Conservation (phyloP, 257 asterid genomes). For the Solanum corneliomulleri region DNA sequence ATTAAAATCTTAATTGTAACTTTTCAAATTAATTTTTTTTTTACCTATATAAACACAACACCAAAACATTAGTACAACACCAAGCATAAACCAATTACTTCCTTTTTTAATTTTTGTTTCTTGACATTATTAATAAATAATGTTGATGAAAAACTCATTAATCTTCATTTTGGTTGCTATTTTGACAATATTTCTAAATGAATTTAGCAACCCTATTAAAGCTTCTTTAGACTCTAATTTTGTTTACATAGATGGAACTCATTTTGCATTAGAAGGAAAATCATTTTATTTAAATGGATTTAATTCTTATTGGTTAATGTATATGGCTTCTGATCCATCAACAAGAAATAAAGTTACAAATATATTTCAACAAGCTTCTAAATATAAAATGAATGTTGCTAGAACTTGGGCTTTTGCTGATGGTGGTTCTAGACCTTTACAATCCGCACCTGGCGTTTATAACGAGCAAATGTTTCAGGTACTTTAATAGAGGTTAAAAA, state of each 20-base stretch:
- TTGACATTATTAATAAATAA: neutral
- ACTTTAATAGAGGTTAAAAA: too few relatives aligned
- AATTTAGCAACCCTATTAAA: neutral
- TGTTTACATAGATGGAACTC: constrained; percentile 13
- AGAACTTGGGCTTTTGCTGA: constrained; percentile 25
- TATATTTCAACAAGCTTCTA: constrained; percentile 15
- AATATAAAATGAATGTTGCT: constrained; percentile 15
- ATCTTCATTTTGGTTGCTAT: neutral
- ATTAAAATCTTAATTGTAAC: neutral
- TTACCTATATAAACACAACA: neutral
- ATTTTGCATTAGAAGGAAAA: constrained; percentile 6
- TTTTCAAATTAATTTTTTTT: neutral
- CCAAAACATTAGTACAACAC: neutral
- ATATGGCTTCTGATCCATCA: constrained; percentile 17
- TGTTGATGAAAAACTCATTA: neutral
- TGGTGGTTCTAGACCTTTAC: constrained; percentile 15
- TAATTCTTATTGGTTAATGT: constrained; percentile 29
- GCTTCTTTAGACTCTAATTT: neutral
- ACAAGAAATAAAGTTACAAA: constrained; percentile 6
- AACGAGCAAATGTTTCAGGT: constrained; percentile 13
- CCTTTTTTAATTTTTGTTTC: neutral
- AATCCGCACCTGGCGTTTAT: constrained; percentile 13
- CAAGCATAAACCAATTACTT: neutral
- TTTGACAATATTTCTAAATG: neutral
- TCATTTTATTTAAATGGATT: constrained; percentile 16